Evolutionary conservation across 257 asterid species (phyloP).

Genomic region (Mentha longifolia): DNA sequence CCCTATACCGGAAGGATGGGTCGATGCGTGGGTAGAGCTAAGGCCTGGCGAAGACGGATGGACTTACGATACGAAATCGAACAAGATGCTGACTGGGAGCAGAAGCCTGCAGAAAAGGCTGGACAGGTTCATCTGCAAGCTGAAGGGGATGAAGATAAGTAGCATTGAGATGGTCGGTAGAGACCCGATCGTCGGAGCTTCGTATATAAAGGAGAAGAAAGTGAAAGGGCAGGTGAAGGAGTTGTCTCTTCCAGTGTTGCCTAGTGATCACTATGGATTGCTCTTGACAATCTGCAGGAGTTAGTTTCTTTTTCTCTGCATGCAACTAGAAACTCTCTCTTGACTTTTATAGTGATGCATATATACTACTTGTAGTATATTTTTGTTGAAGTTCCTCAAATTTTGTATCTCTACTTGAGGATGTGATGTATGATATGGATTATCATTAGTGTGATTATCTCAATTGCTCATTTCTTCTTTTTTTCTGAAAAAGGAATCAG

Average conservation of each 20-base stretch:
- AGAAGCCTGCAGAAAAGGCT: constrained; percentile 68
- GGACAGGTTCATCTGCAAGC: constrained; percentile 77
- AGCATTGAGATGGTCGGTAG: constrained; percentile 81
- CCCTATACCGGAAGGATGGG: constrained; percentile 75
- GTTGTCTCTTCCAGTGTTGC: constrained; percentile 79
- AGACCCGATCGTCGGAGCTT: constrained; percentile 69
- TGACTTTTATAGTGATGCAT: constrained; percentile 16
- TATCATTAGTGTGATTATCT: neutral
- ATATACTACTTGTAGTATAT: too few species aligned
- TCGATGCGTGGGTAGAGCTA: constrained; percentile 81
- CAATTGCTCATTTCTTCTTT: too few species aligned
- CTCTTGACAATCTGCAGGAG: constrained; percentile 61
- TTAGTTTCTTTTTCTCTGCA: neutral
- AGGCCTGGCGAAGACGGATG: constrained; percentile 76
- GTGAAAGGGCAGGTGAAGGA: constrained; percentile 67
- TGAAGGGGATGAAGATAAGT: constrained; percentile 60
- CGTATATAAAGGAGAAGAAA: constrained; percentile 67
- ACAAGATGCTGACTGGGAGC: constrained; percentile 84
- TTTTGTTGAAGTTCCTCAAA: neutral
- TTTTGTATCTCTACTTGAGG: neutral
- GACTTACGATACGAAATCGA: constrained; percentile 93
- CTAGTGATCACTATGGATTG: constrained; percentile 95
- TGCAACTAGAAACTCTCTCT: neutral
- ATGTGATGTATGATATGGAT: too few species aligned
- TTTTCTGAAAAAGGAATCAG: too few species aligned